A percentile compares a stretch with the other conserved stretches of the same genome.
Conservation (phyloP, 345 rosid species). For the Conringia planisiliqua region DNA sequence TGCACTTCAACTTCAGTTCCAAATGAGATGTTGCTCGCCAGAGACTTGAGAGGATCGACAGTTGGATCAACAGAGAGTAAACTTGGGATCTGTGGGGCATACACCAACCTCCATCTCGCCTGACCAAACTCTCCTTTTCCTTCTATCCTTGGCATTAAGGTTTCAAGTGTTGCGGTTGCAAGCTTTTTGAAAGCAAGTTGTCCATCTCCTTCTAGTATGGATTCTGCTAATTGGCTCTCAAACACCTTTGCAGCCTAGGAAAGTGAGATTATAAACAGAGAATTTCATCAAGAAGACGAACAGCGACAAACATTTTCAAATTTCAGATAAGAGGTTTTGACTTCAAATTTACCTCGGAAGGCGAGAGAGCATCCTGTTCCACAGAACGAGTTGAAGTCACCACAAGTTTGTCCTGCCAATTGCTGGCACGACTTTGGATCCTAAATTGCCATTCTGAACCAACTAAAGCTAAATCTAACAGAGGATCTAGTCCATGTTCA, state of each 20-base stretch:
- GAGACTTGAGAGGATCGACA: slow-evolving; percentile 82
- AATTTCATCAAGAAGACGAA: background rate
- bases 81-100: slow-evolving; percentile 98
- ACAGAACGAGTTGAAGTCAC: slow-evolving; percentile 91
- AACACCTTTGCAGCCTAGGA: slow-evolving; percentile 87
- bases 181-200: slow-evolving; percentile 97
- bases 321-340: background rate
- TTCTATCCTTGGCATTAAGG: slow-evolving; percentile 93
- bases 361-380: slow-evolving; percentile 93
- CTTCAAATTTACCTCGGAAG: slow-evolving; percentile 66
- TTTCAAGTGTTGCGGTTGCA: slow-evolving; percentile 91
- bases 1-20: slow-evolving; percentile 97
- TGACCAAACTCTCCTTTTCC: slow-evolving; percentile 96
- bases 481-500: slow-evolving; percentile 84
- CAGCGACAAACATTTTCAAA: background rate
- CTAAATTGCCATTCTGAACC: slow-evolving; percentile 98
- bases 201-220: slow-evolving; percentile 95
- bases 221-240: slow-evolving; percentile 94
- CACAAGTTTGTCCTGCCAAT: slow-evolving; percentile 92
- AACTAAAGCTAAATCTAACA: slow-evolving; percentile 90
- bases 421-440: slow-evolving; percentile 95
- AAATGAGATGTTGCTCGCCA: slow-evolving; percentile 80
- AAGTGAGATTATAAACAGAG: slow-evolving; percentile 5
- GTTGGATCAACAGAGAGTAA: slow-evolving; percentile 96
- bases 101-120: slow-evolving; percentile 97